phyloP scores from a whole-genome alignment of 495 filamentous ascomycete species.

The Halenospora varia region DNA sequence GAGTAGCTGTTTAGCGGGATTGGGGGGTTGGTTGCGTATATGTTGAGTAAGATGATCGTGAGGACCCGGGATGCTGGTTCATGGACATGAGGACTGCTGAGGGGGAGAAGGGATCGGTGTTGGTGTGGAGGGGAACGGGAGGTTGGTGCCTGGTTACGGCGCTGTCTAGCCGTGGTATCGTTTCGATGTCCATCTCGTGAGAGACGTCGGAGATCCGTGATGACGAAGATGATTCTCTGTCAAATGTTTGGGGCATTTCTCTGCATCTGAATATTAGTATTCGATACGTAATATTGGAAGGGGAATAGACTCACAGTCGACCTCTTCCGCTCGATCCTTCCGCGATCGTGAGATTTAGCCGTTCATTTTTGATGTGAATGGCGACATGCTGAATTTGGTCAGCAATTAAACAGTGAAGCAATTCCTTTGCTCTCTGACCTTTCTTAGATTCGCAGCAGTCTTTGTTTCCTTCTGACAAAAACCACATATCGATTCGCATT shows the following conservation, averaged over 20 bases:
- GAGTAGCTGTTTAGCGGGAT: neutral
- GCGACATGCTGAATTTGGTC: constrained; percentile 18
- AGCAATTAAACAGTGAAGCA: neutral
- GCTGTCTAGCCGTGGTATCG: neutral
- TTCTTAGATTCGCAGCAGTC: constrained; percentile 23
- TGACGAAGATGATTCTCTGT: constrained; percentile 2
- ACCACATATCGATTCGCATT: constrained; percentile 24
- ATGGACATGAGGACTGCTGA: constrained; percentile 12
- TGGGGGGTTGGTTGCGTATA: neutral
- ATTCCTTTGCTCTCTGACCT: constrained; percentile 4
- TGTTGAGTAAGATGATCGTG: neutral
- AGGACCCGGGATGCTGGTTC: neutral
- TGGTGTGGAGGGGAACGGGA: neutral
- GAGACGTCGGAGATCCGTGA: constrained; percentile 9
- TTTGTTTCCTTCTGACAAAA: constrained; percentile 27
- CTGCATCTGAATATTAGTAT: neutral
- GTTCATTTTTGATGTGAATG: constrained; percentile 25
- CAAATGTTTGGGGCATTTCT: constrained; percentile 17
- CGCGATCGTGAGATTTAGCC: constrained; percentile 22
- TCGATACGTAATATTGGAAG: neutral
- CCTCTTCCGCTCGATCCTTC: constrained; percentile 20
- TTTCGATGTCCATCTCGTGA: neutral
- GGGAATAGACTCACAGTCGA: constrained; percentile 12
- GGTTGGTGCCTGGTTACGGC: neutral
- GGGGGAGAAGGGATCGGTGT: constrained; percentile 4